Evolutionary conservation across 148 eudicot species (phyloP), one percentile per base, ranked within the genome.

Genomic region (Chenopodium formosanum): DNA sequence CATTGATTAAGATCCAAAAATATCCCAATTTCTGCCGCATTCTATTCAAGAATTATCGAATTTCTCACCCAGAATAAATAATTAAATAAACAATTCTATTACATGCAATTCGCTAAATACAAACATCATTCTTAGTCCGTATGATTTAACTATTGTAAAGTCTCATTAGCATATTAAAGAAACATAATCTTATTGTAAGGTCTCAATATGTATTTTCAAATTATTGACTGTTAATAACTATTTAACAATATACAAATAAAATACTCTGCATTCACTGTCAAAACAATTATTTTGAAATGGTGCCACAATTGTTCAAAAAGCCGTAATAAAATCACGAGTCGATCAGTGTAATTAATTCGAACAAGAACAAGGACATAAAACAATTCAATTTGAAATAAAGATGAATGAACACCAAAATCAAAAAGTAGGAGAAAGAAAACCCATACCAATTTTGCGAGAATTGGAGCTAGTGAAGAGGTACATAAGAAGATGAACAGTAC

Each of bases 401-500:
- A 73, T 12, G 25, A 19, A 76, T 9, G 66, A 70, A 47, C 10
- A 16, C 2, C 52, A 34, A 72, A 58, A 63, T 58, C 25, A 56
- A 78, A 6, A 73, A 25, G n/a, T 5, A 8, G 50, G 70, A 74
- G 53, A 74, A 31, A 25, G 27, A 90, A 34, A 25, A 62, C 63
- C 25, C 25, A 2, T n/a, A 96, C 99, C 99, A 60, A 96, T 94
- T 80, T 86, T 92, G 13, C 92, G 88, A 11, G 90, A 50, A 27
- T 91, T 94, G 22, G 91, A 83, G 75, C 84, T 85, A 79, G 99
- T 94, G 82, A 94, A 96, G 23, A 70, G 86, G 82, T 89, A 88
- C 97, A 96, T 96, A 22, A 96, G 94, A 23, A 96, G 90, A 83
- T 90, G 99, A 77, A 96, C 97, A 75, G 97, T 96, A 52, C 97